These are phyloP conservation scores for Kwoniella mangroviensis DNA, from an alignment of 768 basidiomycete species.

Conservation along the genomic window DNA sequence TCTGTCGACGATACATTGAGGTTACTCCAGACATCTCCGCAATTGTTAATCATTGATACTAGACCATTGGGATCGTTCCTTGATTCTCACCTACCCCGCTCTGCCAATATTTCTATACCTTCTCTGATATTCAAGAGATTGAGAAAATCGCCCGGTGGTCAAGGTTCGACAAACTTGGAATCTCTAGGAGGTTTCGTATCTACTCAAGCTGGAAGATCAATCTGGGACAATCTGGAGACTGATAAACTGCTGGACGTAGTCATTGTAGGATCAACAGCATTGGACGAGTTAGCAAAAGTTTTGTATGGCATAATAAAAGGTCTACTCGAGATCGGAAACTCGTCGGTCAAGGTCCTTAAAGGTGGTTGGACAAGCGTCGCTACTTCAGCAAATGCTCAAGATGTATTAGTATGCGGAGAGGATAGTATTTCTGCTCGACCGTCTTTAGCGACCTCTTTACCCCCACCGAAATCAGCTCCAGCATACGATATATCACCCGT, in stretches of 20 bases:
- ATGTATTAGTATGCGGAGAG: constrained; percentile 28
- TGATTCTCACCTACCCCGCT: constrained; percentile 68
- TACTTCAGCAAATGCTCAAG: constrained; percentile 4
- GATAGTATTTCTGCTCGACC: constrained; percentile 2
- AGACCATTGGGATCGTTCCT: constrained; percentile 72
- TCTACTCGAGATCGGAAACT: constrained; percentile 17
- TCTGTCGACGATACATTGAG: constrained; percentile 20
- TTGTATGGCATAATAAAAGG: constrained; percentile 27
- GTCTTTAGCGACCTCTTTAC: constrained; percentile 52
- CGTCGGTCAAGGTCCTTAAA: constrained; percentile 26
- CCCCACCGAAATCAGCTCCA: constrained; percentile 69
- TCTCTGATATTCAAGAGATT: constrained; percentile 87
- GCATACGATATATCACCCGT: constrained; percentile 28
- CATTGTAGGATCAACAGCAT: constrained; percentile 29
- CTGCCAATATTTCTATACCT: constrained; percentile 84
- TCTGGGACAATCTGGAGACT: constrained; percentile 81
- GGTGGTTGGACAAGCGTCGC: constrained; percentile 47
- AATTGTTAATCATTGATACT: constrained; percentile 74
- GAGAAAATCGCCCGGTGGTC: constrained; percentile 63
- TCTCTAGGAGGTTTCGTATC: constrained; percentile 80
- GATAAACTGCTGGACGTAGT: constrained; percentile 58
- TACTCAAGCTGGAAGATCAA: constrained; percentile 71
- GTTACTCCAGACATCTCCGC: constrained; percentile 63
- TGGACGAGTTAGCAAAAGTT: constrained; percentile 35
- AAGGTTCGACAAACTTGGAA: constrained; percentile 62